Base-by-base conservation (phyloP, 495 filamentous ascomycete genomes). In the Talaromyces wortmannii region DNA sequence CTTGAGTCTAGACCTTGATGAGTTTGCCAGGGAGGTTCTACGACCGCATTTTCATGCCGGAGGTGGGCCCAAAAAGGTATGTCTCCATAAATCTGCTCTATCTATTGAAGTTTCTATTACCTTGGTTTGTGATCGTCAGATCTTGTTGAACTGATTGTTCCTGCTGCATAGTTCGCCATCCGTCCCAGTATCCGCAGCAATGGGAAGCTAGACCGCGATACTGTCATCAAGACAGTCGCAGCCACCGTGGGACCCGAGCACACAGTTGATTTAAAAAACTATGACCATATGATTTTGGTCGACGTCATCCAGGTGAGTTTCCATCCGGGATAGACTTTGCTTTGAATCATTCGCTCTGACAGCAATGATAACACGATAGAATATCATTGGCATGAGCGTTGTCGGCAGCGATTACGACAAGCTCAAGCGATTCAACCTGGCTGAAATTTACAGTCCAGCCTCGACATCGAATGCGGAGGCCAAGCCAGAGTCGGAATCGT, bases 241-340 rank as follows among this genome's bases (percentile, higher is more conserved):
- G 75, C 78, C 32, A 69, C 74, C 11, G 84, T 89, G 23, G 86
- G 87, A 0, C 64, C 73, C 7, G 71, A 77, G 32, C 95, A 97
- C 65, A 87, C 83, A 17, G 94, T 97, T 51, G 84, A 96, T 65
- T 78, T 99, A 17, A 87, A 75, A 31, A 78, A 82, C 29, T 91
- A 90, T 31, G 91, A 97, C 68, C 73, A 88, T 57, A 78, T 94
- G 31, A 91, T 99, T 59, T 70, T 97, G 36, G 85, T 98, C 32
- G 89, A 95, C 61, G 76, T 99, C 17, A 92, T 88, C 67, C 85
- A 94, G 80, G 92, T 95, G 75, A 65, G 81, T 69, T 56, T 49
- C 8, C 31, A 30, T 43, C 55, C 45, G 23, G 23, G 30, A 59
- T 49, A 17, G 30, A 15, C 17, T n/a, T n/a, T 52, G 50, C 18